Conservation (phyloP, 768 basidiomycete species). For the Xerocomellus dryophilus region DNA sequence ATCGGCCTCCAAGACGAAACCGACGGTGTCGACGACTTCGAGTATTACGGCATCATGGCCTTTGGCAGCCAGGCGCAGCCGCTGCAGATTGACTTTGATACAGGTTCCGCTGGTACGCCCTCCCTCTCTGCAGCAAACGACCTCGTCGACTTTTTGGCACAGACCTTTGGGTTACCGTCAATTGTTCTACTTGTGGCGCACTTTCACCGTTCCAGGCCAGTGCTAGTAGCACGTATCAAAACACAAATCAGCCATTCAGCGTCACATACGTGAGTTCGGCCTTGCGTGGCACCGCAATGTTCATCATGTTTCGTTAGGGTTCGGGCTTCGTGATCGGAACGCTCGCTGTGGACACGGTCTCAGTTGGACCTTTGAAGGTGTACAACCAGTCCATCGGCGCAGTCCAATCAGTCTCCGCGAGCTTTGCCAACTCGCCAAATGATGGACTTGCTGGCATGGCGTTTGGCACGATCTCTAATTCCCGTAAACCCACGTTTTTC, state of each 20-base stretch:
- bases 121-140: background rate
- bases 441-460: conserved; percentile 62
- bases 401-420: conserved; percentile 43
- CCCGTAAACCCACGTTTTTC: conserved; percentile 52
- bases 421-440: conserved; percentile 50
- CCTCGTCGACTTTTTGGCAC: conserved; percentile 17
- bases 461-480: conserved; percentile 53
- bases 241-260: conserved; percentile 32
- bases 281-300: conserved; percentile 5
- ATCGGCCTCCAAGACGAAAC: conserved; percentile 39
- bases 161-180: conserved; percentile 57
- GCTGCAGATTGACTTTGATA: conserved; percentile 61
- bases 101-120: conserved; percentile 44
- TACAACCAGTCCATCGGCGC: conserved; percentile 55
- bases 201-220: conserved; percentile 36
- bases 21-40: conserved; percentile 38
- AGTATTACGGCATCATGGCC: conserved; percentile 43
- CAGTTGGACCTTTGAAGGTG: conserved; percentile 45
- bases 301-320: conserved; percentile 37
- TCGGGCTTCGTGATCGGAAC: conserved; percentile 50
- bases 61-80: conserved; percentile 56
- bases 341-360: conserved; percentile 49
- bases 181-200: conserved; percentile 39
- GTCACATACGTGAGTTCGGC: conserved; percentile 42
- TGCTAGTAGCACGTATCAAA: conserved; percentile 42